Base-by-base conservation (phyloP, 768 basidiomycete species). In the Epithele typhae region DNA sequence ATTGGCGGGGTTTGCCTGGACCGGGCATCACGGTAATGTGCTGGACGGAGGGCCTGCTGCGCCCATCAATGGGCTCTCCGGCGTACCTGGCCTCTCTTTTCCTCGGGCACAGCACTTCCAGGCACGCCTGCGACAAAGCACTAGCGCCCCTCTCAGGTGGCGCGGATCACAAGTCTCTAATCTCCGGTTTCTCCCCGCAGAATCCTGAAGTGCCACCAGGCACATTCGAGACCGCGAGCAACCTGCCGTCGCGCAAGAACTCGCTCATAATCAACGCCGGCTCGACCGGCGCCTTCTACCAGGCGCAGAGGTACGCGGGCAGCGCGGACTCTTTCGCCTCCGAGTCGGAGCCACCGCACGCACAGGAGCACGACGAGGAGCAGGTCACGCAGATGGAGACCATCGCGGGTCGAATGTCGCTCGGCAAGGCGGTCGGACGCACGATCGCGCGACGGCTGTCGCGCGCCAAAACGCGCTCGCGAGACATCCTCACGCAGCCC, bases 281-380 rank as follows among this genome's bases (percentile, higher is more conserved):
- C 43, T 51, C 22, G 41, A 50, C 38, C 23, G 51, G 51, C 45
- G 43, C 59, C 18, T 58, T 66, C 56, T 66, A 66, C 51, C 51
- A 58, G 36, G 59, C 56, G 19, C 59, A 62, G 45, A 44, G 43
- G 23, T 51, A 45, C 40, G 55, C 49, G 40, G 48, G 53, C 33
- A 61, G 60, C 57, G 51, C 45, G 12, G 65, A 65, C 53, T 63
- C 65, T 22, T 55, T 65, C 38, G 59, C 55, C 12, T 59, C 57
- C 8, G 35, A 32, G 22, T 42, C 53, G 5, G 25, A 45, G 11
- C 19, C 25, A 7, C 33, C 18, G 14, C 39, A 18, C 24, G 11
- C 22, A 40, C 32, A 34, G 19, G 12, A 37, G 11, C 36, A 5
- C 15, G 42, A 43, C 21, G 55, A 55, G 30, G 60, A 49, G 35